These are phyloP conservation scores for Xylariaceae sp. DNA, from an alignment of 2,329 filamentous ascomycete species.

Conservation along the genomic window DNA sequence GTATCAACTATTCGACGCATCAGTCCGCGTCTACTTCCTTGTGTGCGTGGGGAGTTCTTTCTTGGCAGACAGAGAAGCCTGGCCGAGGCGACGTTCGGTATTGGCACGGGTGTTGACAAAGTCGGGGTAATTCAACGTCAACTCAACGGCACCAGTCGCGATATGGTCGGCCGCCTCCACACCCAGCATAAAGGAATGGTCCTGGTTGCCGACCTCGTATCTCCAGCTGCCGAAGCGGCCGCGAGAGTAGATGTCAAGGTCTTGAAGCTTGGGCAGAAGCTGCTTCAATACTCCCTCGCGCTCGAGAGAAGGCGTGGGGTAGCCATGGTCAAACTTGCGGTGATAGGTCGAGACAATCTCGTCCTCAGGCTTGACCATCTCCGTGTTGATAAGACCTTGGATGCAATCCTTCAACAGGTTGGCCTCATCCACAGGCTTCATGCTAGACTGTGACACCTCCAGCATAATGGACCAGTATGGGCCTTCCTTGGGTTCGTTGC, in stretches of 20 bases:
- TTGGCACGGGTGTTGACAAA: constrained; percentile 81
- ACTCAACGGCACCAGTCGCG: constrained; percentile 80
- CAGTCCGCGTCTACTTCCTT: constrained; percentile 3
- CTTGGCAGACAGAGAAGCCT: constrained; percentile 33
- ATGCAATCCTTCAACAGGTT: constrained; percentile 88
- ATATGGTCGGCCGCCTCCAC: constrained; percentile 91
- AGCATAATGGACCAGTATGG: constrained; percentile 99
- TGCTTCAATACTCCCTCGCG: constrained; percentile 90
- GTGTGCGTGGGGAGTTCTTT: constrained; percentile 33
- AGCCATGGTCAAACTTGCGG: constrained; percentile 96
- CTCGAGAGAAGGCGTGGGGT: constrained; percentile 91
- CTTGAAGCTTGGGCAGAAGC: constrained; percentile 87
- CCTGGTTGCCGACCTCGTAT: constrained; percentile 93
- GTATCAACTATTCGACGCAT: constrained; percentile 9
- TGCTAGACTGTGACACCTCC: constrained; percentile 89
- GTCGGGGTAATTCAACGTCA: constrained; percentile 94
- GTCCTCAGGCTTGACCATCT: constrained; percentile 85
- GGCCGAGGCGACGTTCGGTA: constrained; percentile 56
- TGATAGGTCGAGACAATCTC: constrained; percentile 98
- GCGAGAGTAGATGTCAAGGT: constrained; percentile 86
- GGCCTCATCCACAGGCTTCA: constrained; percentile 88
- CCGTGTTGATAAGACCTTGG: constrained; percentile 94
- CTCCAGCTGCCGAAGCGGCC: constrained; percentile 97
- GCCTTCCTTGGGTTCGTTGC: constrained; percentile 69
- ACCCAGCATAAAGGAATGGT: constrained; percentile 96